Base-by-base conservation (phyloP, 2,329 filamentous ascomycete genomes). In the Neopestalotiopsis sp. region DNA sequence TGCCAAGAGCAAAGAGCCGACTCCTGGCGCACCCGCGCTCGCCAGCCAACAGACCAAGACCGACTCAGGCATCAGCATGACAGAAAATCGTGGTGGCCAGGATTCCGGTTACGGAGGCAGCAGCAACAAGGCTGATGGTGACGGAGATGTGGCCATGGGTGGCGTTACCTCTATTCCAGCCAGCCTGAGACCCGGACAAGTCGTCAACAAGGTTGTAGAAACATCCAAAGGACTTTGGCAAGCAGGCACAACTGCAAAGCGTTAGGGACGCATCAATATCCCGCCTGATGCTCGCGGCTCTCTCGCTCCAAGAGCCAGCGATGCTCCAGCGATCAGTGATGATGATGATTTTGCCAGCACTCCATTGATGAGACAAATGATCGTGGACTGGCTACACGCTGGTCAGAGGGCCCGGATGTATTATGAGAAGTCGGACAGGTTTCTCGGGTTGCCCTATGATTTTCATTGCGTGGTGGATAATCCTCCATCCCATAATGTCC, bases 201-300 rank as follows among this genome's bases (percentile, higher is more conserved):
- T 83, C 71, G 85, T 81, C 62, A 89, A 89, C 78, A 85, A 84
- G 72, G 83, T 90, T 14, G 80, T 89, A n/a, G 88, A 91, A 79
- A 90, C 89, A 34, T 89, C 86, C 45, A 90, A 88, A 73, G 89
- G 89, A 1, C 78, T 92, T 68, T 92, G 90, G 90, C 87, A 79
- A 66, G 79, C 77, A 3, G 76, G 76, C 45, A 76, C 77, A 61
- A 53, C 45, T 17, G 73, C 72, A 40, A 70, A 73, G 71, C 74
- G 73, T 72, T 78, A 71, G 77, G 40, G 20, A 10, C 61, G 20
- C 57, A 14, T 28, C 4, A 30, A 24, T 34, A 14, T 12, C 20
- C 24, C 57, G 13, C 57, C 45, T 53, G 45, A 53, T 20, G 45
- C 45, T 20, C 9, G n/a, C 45, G 20, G 45, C 45, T 20, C 14